phyloP scores from a whole-genome alignment of 345 rosid species.

The Aurinia saxatilis region DNA sequence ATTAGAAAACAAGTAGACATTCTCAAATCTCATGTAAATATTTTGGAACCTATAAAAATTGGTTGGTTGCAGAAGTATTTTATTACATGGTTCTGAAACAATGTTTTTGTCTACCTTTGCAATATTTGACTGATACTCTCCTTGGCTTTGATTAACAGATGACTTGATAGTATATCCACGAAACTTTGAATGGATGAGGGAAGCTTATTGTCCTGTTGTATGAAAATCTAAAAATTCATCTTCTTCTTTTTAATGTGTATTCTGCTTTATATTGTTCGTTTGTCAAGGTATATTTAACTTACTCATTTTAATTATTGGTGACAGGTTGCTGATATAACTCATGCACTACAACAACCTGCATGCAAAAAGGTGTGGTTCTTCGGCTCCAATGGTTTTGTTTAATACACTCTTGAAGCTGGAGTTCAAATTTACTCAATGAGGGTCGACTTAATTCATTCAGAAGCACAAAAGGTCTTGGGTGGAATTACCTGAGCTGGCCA shows the following conservation, averaged over 20 bases:
- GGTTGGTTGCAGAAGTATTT: background rate
- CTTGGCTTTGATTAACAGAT: slow-evolving; percentile 36
- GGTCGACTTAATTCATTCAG: slow-evolving; percentile 91
- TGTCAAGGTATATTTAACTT: background rate
- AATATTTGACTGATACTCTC: slow-evolving; percentile 4
- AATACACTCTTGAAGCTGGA: slow-evolving; percentile 95
- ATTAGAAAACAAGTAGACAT: background rate
- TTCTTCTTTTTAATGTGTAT: background rate
- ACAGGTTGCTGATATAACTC: slow-evolving; percentile 78
- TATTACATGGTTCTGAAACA: no score
- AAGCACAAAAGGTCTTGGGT: slow-evolving; percentile 92
- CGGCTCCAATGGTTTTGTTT: no score
- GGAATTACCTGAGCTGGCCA: slow-evolving; percentile 84
- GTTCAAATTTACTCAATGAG: slow-evolving; percentile 86
- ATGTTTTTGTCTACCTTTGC: background rate
- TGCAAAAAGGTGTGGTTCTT: slow-evolving; percentile 47
- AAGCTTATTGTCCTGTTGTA: slow-evolving; percentile 75
- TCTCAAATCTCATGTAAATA: background rate
- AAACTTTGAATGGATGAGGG: slow-evolving; percentile 78
- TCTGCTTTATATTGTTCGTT: background rate
- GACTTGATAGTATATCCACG: slow-evolving; percentile 81
- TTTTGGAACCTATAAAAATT: background rate
- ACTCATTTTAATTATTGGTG: slow-evolving; percentile 6
- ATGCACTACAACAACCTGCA: slow-evolving; percentile 83
- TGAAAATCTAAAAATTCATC: slow-evolving; percentile 19